These are phyloP conservation scores for Plenodomus tracheiphilus DNA, from an alignment of 2,329 filamentous ascomycete species.

Conservation along the genomic window DNA sequence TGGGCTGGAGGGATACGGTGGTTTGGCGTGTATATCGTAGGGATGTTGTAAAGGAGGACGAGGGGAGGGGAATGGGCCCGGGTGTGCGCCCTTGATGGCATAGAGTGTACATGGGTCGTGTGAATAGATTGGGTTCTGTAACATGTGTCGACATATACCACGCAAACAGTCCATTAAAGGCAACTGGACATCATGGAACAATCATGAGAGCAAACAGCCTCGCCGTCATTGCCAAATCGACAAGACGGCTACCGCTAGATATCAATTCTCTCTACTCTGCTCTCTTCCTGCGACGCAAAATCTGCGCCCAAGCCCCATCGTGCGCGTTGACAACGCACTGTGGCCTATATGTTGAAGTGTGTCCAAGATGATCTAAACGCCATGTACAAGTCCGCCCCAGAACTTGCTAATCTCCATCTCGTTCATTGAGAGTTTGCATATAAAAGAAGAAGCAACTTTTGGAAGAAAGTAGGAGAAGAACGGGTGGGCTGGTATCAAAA, in stretches of 20 bases:
- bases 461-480: slow-evolving; percentile 19
- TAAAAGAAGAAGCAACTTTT: slow-evolving; percentile 30
- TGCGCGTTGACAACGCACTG: slow-evolving; percentile 37
- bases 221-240: background rate
- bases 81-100: too few relatives aligned
- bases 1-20: slow-evolving; percentile 42
- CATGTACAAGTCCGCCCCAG: slow-evolving; percentile 19
- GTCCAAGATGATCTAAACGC: slow-evolving; percentile 14
- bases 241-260: background rate
- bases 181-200: too few relatives aligned
- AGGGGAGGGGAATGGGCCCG: too few relatives aligned
- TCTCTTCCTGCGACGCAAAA: background rate
- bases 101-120: too few relatives aligned
- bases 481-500: slow-evolving; percentile 38
- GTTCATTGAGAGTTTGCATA: slow-evolving; percentile 19
- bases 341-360: slow-evolving; percentile 30
- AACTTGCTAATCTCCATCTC: slow-evolving; percentile 17
- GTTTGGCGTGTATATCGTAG: slow-evolving; percentile 38
- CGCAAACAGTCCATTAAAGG: too few relatives aligned
- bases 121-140: too few relatives aligned
- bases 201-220: background rate
- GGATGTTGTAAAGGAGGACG: background rate
- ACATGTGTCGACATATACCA: too few relatives aligned
- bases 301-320: slow-evolving; percentile 13
- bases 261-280: background rate